phyloP scores from a whole-genome alignment of 2,329 filamentous ascomycete species.

The Aspergillus nomiae region DNA sequence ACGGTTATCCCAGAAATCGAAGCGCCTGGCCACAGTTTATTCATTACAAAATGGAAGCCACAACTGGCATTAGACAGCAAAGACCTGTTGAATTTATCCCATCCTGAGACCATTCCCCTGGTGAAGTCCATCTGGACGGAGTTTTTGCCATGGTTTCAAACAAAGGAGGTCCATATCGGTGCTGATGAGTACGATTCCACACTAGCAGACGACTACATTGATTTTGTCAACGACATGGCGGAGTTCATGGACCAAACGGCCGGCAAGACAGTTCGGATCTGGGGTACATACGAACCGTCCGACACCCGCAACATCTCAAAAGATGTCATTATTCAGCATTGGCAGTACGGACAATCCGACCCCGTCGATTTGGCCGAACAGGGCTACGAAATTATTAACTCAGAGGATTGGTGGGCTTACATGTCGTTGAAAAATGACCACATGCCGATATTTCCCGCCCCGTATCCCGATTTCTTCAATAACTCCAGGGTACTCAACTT shows the following conservation, averaged over 20 bases:
- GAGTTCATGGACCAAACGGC: conserved; percentile 45
- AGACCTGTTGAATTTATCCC: conserved; percentile 58
- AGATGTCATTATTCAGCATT: conserved; percentile 57
- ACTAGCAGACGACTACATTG: conserved; percentile 52
- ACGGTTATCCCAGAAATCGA: conserved; percentile 64
- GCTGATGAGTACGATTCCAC: conserved; percentile 57
- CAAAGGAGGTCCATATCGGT: conserved; percentile 58
- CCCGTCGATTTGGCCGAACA: conserved; percentile 50
- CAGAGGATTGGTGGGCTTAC: conserved; percentile 58
- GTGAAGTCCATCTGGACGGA: conserved; percentile 58
- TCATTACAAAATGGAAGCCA: conserved; percentile 62
- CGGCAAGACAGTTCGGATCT: conserved; percentile 55
- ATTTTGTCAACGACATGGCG: conserved; percentile 57
- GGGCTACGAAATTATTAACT: conserved; percentile 56
- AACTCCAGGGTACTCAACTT: conserved; percentile 53
- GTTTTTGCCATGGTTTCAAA: conserved; percentile 59
- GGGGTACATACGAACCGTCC: conserved; percentile 58
- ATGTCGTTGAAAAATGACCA: conserved; percentile 59
- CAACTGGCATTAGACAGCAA: conserved; percentile 54
- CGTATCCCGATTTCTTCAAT: conserved; percentile 52
- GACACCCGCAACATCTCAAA: conserved; percentile 42
- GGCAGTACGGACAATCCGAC: conserved; percentile 58
- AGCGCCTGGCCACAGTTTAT: conserved; percentile 59
- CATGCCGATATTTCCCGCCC: conserved; percentile 52
- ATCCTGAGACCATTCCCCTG: conserved; percentile 57